These are phyloP conservation scores for Phialophora macrospora DNA, from an alignment of 2,329 filamentous ascomycete genomes.

Conservation along the genomic window DNA sequence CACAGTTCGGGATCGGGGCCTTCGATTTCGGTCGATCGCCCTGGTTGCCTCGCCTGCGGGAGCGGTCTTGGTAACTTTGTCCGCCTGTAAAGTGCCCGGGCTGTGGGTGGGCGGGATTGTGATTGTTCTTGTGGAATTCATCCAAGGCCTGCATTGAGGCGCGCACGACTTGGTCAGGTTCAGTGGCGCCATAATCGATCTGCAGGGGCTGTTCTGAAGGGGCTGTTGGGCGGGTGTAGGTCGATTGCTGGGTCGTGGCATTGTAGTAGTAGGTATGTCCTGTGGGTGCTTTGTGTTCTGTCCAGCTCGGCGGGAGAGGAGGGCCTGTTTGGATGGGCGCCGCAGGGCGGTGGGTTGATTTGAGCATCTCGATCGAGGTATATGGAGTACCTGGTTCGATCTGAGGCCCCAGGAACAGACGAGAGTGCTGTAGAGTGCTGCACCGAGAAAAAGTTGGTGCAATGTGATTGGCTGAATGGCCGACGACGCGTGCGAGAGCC, in stretches of 20 bases:
- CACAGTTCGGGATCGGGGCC: conserved; percentile 75
- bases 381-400: neutral
- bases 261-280: conserved; percentile 92
- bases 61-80: conserved; percentile 61
- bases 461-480: conserved; percentile 28
- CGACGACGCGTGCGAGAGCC: conserved; percentile 30
- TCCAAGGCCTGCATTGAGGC: conserved; percentile 36
- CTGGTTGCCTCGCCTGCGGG: conserved; percentile 67
- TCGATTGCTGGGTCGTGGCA: conserved; percentile 78
- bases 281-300: conserved; percentile 83
- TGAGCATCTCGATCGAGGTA: conserved; percentile 63
- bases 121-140: conserved; percentile 42
- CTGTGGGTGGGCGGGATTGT: conserved; percentile 43
- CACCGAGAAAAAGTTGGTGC: conserved; percentile 15
- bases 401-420: neutral
- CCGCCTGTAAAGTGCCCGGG: conserved; percentile 56
- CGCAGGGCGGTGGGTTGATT: conserved; percentile 73
- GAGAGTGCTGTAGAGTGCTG: neutral
- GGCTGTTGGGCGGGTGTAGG: conserved; percentile 75
- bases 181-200: conserved; percentile 38
- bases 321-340: conserved; percentile 41
- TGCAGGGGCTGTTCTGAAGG: conserved; percentile 40
- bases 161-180: conserved; percentile 35
- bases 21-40: conserved; percentile 80
- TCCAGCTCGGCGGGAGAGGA: conserved; percentile 82